phyloP scores from a whole-genome alignment of 257 asterid genomes.

The Pogostemon cablin region DNA sequence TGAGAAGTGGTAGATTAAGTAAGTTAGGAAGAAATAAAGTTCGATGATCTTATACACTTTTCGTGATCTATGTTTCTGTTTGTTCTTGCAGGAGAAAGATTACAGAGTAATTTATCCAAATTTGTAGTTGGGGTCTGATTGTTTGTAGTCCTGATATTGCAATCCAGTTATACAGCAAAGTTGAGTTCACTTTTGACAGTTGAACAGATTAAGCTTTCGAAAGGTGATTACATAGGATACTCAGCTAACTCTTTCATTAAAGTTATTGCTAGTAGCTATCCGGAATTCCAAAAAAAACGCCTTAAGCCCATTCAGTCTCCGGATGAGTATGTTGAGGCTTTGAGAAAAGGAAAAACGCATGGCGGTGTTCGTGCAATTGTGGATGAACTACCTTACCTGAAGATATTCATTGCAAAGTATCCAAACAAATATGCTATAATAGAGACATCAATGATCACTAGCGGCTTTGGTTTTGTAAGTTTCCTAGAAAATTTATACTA shows the following conservation, averaged over 20 bases:
- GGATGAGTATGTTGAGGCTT: conserved; percentile 25
- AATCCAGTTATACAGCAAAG: no score
- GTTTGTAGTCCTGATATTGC: no score
- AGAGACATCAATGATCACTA: no score
- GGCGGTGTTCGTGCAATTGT: no score
- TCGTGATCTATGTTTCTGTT: neutral
- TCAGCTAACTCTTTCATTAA: conserved; percentile 6
- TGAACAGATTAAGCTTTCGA: conserved; percentile 33
- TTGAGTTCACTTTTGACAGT: no score
- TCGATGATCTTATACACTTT: no score
- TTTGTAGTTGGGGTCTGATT: neutral
- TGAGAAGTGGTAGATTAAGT: neutral
- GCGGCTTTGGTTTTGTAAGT: no score
- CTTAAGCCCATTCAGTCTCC: conserved; percentile 5
- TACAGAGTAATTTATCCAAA: conserved; percentile 43
- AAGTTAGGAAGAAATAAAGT: neutral
- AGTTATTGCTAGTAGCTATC: conserved; percentile 20
- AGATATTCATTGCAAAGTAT: no score
- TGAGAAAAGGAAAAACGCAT: conserved; percentile 38
- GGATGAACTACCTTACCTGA: no score
- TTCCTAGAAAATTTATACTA: no score
- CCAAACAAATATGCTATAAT: no score
- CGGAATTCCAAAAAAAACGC: conserved; percentile 27
- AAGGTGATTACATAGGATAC: conserved; percentile 35
- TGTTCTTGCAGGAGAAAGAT: conserved; percentile 44